phyloP scores from a whole-genome alignment of 306 rosid species.

The Herpetospermum pedunculosum region DNA sequence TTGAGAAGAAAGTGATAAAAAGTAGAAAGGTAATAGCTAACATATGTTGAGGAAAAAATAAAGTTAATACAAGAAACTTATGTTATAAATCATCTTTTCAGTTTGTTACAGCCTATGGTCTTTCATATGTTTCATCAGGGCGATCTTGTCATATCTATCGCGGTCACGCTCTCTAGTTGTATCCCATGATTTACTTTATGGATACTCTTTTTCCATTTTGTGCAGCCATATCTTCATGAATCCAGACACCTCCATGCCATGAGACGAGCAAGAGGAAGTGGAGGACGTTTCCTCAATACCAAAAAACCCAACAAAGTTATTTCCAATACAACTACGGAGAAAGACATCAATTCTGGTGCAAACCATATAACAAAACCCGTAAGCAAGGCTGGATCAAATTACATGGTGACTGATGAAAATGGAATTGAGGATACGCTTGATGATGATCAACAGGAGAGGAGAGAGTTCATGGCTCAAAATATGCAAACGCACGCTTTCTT shows the following conservation, averaged over 20 bases:
- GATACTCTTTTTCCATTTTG: neutral
- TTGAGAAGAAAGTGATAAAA: conserved; percentile 54
- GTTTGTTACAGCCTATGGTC: neutral
- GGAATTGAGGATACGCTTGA: conserved; percentile 23
- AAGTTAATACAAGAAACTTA: neutral
- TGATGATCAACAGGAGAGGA: conserved; percentile 19
- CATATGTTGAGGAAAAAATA: neutral
- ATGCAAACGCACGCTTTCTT: conserved; percentile 21
- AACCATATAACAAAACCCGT: conserved; percentile 18
- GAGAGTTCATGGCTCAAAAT: conserved; percentile 11
- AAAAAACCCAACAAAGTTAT: conserved; percentile 35
- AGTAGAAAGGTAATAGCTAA: conserved; percentile 54
- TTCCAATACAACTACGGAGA: conserved; percentile 18
- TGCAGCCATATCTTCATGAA: conserved; percentile 87
- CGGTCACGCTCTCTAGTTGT: neutral
- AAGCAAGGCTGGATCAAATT: conserved; percentile 10
- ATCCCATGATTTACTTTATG: neutral
- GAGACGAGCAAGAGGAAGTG: conserved; percentile 83
- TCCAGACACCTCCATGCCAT: conserved; percentile 80
- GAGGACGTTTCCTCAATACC: conserved; percentile 79
- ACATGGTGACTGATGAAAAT: conserved; percentile 12
- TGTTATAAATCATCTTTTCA: neutral
- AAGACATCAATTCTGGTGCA: conserved; percentile 16
- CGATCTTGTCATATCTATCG: neutral
- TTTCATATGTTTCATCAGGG: neutral